phyloP scores from a whole-genome alignment of 768 basidiomycete genomes.

The Candolleomyces aberdarensis region DNA sequence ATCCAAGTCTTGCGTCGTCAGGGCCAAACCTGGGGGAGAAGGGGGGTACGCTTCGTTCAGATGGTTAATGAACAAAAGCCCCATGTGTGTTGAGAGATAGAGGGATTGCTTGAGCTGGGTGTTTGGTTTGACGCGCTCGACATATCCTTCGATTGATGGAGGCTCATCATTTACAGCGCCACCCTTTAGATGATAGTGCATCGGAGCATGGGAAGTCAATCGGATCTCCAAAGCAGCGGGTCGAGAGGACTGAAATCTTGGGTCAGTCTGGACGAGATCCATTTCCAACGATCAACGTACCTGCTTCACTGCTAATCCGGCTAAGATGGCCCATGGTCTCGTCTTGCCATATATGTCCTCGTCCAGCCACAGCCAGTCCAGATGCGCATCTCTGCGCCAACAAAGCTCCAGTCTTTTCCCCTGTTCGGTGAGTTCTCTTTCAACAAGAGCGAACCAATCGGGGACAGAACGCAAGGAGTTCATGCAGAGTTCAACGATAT shows the following conservation, averaged over 20 bases:
- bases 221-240: slow-evolving; percentile 71
- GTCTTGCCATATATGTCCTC: slow-evolving; percentile 57
- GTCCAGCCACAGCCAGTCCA: slow-evolving; percentile 89
- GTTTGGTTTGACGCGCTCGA: slow-evolving; percentile 65
- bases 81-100: slow-evolving; percentile 72
- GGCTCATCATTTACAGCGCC: slow-evolving; percentile 65
- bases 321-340: slow-evolving; percentile 72
- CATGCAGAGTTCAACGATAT: slow-evolving; percentile 61
- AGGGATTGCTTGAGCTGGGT: slow-evolving; percentile 53
- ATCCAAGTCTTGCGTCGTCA: slow-evolving; percentile 21
- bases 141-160: slow-evolving; percentile 81
- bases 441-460: slow-evolving; percentile 63
- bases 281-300: slow-evolving; percentile 34
- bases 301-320: slow-evolving; percentile 70
- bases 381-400: slow-evolving; percentile 68
- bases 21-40: slow-evolving; percentile 55
- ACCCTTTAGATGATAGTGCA: slow-evolving; percentile 39
- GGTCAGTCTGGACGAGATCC: slow-evolving; percentile 1
- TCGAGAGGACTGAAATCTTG: slow-evolving; percentile 25
- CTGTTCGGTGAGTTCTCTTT: slow-evolving; percentile 40
- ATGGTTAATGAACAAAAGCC: slow-evolving; percentile 62
- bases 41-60: slow-evolving; percentile 62
- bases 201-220: slow-evolving; percentile 65
- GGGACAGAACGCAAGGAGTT: slow-evolving; percentile 50
- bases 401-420: slow-evolving; percentile 69